Conservation (phyloP, 2,329 filamentous ascomycete genomes). For the Chaetomiaceae sp. region DNA sequence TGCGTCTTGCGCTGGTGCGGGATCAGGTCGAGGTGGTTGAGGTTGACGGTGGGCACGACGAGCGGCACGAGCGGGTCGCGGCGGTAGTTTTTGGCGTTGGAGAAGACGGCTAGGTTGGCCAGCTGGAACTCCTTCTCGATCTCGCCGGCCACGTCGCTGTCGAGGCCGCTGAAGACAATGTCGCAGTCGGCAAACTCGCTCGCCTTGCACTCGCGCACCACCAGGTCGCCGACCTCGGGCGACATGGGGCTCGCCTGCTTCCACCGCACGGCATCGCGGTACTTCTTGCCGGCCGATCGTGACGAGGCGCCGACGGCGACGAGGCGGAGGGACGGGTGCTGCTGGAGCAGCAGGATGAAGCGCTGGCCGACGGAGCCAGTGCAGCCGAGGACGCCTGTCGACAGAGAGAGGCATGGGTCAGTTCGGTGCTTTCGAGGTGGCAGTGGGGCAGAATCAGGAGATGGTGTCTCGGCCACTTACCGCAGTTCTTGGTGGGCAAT, state of each 20-base stretch:
- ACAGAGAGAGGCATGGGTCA: constrained; percentile 4
- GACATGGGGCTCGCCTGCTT: constrained; percentile 87
- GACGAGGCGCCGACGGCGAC: constrained; percentile 87
- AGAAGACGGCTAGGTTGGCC: constrained; percentile 87
- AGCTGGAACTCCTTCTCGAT: constrained; percentile 90
- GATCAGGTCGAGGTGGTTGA: constrained; percentile 80
- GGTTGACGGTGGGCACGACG: constrained; percentile 92
- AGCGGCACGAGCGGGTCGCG: constrained; percentile 85
- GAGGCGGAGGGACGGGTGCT: constrained; percentile 82
- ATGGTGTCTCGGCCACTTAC: constrained; percentile 35
- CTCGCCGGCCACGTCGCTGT: constrained; percentile 87
- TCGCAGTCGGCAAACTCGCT: constrained; percentile 86
- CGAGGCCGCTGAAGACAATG: constrained; percentile 86
- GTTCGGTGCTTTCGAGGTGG: background rate
- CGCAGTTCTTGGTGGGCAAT: constrained; percentile 56
- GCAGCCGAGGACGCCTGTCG: constrained; percentile 71
- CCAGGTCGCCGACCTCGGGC: constrained; percentile 65
- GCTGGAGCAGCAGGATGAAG: constrained; percentile 86
- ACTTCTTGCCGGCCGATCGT: constrained; percentile 86
- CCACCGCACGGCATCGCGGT: constrained; percentile 91
- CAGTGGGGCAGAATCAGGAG: background rate
- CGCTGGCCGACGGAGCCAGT: constrained; percentile 94
- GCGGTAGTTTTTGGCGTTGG: constrained; percentile 96
- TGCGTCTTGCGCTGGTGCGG: constrained; percentile 77
- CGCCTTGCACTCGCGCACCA: constrained; percentile 80